Percentiles rank a stretch among this genome's conserved stretches.
phyloP scores from a whole-genome alignment of 164 flowering plant genomes.

The Magnolia sinica region DNA sequence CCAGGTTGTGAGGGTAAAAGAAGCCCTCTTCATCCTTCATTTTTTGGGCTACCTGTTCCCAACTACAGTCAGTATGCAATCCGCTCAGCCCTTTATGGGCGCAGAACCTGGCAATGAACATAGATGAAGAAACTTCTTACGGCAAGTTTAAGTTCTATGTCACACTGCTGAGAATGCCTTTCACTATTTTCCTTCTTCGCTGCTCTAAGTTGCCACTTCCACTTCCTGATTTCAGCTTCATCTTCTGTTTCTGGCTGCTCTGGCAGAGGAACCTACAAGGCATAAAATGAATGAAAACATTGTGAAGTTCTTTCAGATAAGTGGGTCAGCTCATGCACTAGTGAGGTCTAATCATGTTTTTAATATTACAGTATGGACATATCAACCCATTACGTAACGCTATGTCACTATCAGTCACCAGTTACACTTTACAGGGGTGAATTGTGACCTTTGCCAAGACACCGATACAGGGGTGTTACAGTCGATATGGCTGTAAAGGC shows the following conservation, averaged over 20 bases:
- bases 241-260: slow-evolving; percentile 82
- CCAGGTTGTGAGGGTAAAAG: slow-evolving; percentile 93
- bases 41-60: slow-evolving; percentile 78
- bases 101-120: not conserved
- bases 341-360: not conserved
- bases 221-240: slow-evolving; percentile 55
- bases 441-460: too few relatives aligned
- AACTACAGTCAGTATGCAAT: slow-evolving; percentile 3
- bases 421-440: too few relatives aligned
- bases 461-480: too few relatives aligned
- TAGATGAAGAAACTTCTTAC: slow-evolving; percentile 40
- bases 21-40: slow-evolving; percentile 95
- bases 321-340: not conserved
- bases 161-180: slow-evolving; percentile 87
- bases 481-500: too few relatives aligned
- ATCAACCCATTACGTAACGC: slow-evolving; percentile 55
- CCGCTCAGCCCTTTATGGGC: slow-evolving; percentile 1
- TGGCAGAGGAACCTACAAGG: slow-evolving; percentile 66
- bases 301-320: not conserved
- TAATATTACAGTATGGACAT: too few relatives aligned
- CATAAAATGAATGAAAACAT: not conserved
- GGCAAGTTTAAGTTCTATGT: slow-evolving; percentile 85
- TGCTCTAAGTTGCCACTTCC: slow-evolving; percentile 80
- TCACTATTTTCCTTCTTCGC: slow-evolving; percentile 77
- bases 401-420: too few relatives aligned